Evolutionary conservation across 768 basidiomycete genomes (phyloP), one percentile per base, ranked within the genome.

Genomic region (Auriculariales sp.): DNA sequence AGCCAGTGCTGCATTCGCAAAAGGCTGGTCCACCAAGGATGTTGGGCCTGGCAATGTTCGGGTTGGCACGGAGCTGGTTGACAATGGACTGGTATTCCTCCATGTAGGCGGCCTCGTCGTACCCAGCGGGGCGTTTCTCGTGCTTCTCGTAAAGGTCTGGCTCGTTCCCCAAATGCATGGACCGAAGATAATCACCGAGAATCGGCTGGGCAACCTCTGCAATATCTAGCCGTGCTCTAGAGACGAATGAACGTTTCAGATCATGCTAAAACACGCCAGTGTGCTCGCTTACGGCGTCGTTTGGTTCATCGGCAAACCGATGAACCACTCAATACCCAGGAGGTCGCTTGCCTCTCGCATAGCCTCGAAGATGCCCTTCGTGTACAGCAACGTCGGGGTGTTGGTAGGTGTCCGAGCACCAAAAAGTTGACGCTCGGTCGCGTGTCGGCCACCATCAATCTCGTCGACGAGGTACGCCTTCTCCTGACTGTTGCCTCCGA

Each of bases 1-100:
- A n/a, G n/a, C n/a, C n/a, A n/a, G n/a, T 17, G 77, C 75, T n/a
- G 39, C 39, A 44, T 44, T 83, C 59, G 52, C 72, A n/a, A n/a
- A n/a, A n/a, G n/a, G n/a, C 79, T 1, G 82, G 83, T 0, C 75
- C 81, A 51, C 83, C 68, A 53, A 86, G 73, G 33, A 77, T 66
- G 31, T 68, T 65, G 32, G 64, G 65, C 19, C 22, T 25, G 22
- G 9, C 10, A 49, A 77, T 67, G n/a, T 60, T 64, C 15, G 62
- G 42, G 51, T 72, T 67, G 7, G 61, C 59, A 15, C 61, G 52
- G 28, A 79, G 66, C 29, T 54, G 50, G 6, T 46, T 44, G 12
- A 53, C 49, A 51, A 63, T 58, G 9, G 29, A 39, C 29, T 54
- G 54, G 52, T 57, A 62, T 39, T 66, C 65, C 24, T 47, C 33